Evolutionary conservation across 805 yeast species (phyloP), one percentile per base, ranked within the genome.

Genomic region (Clavispora phyllophila): DNA sequence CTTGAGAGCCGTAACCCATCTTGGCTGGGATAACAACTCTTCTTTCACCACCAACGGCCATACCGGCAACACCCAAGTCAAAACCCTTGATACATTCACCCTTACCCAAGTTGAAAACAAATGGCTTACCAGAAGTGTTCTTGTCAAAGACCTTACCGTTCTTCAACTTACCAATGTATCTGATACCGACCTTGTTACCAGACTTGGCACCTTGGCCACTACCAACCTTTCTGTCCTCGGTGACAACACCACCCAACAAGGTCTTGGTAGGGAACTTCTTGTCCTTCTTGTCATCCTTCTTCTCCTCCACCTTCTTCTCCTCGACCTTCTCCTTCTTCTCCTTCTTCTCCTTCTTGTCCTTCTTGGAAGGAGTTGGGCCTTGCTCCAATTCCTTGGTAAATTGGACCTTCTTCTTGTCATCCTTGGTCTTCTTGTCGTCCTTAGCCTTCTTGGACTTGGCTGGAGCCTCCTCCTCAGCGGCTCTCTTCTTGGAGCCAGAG

Each of bases 1-100:
- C 80, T 73, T 86, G 84, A 60, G 84, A 84, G 53, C 99, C 99
- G 72, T 93, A 93, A 44, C 96, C 99, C 82, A 87, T 86, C 60
- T 90, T 80, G 42, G 99, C 84, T 57, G 99, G 99, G 55, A 93
- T 88, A 48, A 88, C 79, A 54, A 93, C 88, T 75, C 98, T 83
- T 79, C 99, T 90, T 78, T 93, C 99, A 63, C 98, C 98, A 61
- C 96, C 96, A 62, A 87, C 95, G 44, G 95, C 82, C 97, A 93
- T 90, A 65, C 98, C 98, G 46, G 91, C 89, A 58, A 93, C 93
- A 77, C 99, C 99, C 60, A 91, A 78, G 65, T 93, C 99, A 87
- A 96, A 93, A 53, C 98, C 99, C 69, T 87, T 87, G 76, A 93
- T 93, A 56, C 95, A 97, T 72, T 93, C 99, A 63, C 98, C 99